Percentiles rank a stretch among this genome's conserved stretches.
phyloP scores from a whole-genome alignment of 305 asterid species.

The Solanum hybrid region DNA sequence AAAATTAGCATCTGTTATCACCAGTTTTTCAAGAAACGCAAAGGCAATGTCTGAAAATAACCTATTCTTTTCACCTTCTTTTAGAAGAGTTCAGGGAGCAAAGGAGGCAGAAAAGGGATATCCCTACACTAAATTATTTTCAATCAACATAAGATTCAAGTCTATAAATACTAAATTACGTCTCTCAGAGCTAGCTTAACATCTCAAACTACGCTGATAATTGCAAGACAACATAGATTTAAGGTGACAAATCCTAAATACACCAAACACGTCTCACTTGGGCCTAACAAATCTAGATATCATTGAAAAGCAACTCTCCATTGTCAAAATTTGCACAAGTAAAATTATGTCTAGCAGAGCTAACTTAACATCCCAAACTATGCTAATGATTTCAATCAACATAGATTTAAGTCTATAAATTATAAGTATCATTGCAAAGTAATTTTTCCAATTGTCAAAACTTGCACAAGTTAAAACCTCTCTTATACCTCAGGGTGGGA shows the following conservation, averaged over 20 bases:
- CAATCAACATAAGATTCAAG: not conserved
- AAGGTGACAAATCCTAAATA: not conserved
- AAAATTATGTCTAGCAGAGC: not conserved
- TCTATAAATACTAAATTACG: not conserved
- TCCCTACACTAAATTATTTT: not conserved
- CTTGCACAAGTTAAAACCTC: not conserved
- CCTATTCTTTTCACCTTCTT: not conserved
- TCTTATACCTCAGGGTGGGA: conserved; percentile 69
- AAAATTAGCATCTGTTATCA: not conserved
- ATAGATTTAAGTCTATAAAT: not conserved
- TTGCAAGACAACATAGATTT: not conserved
- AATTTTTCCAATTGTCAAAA: not conserved
- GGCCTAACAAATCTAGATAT: not conserved
- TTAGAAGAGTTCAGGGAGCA: not conserved
- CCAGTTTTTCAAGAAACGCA: not conserved
- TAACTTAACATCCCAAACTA: not conserved
- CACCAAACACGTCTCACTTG: not conserved
- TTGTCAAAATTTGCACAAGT: not conserved
- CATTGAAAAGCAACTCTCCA: not conserved
- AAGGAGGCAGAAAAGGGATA: not conserved
- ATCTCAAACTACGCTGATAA: not conserved
- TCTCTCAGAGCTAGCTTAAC: not conserved
- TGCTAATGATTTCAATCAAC: not conserved
- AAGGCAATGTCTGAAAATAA: not conserved
- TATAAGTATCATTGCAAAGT: not conserved